These are phyloP conservation scores for Boletus vinaceobasis DNA, from an alignment of 768 basidiomycete species.

Conservation along the genomic window DNA sequence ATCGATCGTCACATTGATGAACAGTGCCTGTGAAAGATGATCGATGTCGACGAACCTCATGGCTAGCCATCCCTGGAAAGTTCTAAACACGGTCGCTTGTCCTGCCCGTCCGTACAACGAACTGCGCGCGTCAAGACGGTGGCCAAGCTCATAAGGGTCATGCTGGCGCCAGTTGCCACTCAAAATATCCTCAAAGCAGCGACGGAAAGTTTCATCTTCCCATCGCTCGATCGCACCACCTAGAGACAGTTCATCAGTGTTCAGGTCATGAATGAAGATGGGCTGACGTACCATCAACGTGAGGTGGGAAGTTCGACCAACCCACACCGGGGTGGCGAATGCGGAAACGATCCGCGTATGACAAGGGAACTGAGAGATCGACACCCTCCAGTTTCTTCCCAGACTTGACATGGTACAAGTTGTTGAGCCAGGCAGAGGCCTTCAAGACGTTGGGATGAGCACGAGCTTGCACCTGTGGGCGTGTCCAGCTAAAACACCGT, in stretches of 20 bases:
- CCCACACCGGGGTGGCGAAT: conserved; percentile 63
- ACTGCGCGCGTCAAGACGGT: conserved; percentile 55
- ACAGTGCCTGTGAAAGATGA: neutral
- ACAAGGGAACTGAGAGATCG: conserved; percentile 58
- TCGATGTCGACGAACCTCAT: conserved; percentile 45
- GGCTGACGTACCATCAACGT: conserved; percentile 47
- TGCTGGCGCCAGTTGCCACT: conserved; percentile 60
- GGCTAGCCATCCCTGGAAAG: conserved; percentile 78
- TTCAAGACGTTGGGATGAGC: conserved; percentile 64
- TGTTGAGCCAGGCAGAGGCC: conserved; percentile 57
- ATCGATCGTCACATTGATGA: neutral
- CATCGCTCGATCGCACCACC: conserved; percentile 76
- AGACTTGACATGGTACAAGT: conserved; percentile 50
- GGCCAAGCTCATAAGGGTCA: conserved; percentile 62
- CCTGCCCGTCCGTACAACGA: conserved; percentile 60
- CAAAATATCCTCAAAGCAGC: conserved; percentile 61
- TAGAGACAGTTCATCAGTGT: conserved; percentile 13
- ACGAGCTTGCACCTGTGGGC: conserved; percentile 63
- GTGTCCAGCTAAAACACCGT: conserved; percentile 38
- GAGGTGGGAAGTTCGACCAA: conserved; percentile 55
- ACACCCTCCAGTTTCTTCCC: conserved; percentile 45
- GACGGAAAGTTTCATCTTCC: conserved; percentile 59
- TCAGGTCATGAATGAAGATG: neutral
- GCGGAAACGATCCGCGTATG: conserved; percentile 71
- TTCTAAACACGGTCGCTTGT: conserved; percentile 53